These are phyloP conservation scores for Dendrobium huoshanense DNA, from an alignment of 106 monocot species.

Conservation along the genomic window DNA sequence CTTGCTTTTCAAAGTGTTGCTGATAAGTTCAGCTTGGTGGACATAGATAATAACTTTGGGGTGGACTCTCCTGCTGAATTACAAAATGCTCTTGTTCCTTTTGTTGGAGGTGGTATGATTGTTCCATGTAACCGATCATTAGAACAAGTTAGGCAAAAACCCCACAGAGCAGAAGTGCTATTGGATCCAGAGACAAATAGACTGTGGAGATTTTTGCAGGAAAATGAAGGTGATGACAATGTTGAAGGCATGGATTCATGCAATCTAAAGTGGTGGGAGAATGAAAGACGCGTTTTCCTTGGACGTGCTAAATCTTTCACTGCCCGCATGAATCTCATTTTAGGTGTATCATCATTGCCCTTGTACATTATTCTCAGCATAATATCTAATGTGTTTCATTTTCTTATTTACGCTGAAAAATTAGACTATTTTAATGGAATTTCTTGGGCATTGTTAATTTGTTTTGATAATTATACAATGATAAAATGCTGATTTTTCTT, in stretches of 20 bases:
- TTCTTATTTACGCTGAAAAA: neutral
- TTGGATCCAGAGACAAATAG: constrained; percentile 10
- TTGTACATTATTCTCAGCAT: neutral
- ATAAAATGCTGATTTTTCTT: neutral
- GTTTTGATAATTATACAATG: neutral
- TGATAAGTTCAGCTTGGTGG: constrained; percentile 16
- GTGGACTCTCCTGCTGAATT: constrained; percentile 4
- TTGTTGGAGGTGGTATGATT: constrained; percentile 14
- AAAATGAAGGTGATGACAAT: constrained; percentile 15
- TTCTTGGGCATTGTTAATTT: neutral
- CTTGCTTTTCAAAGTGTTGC: constrained; percentile 23
- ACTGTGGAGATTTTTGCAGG: constrained; percentile 28
- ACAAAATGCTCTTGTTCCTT: constrained; percentile 37
- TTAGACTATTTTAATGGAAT: neutral
- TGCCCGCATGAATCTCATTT: constrained; percentile 69
- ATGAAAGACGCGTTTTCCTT: constrained; percentile 56
- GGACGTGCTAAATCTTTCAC: constrained; percentile 64
- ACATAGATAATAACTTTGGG: constrained; percentile 15
- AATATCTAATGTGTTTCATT: neutral
- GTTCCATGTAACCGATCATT: constrained; percentile 8
- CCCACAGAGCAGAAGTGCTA: neutral
- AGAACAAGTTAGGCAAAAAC: constrained; percentile 5
- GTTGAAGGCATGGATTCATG: constrained; percentile 23
- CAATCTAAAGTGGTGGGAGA: constrained; percentile 62
- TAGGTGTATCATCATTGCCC: constrained; percentile 36